These are phyloP conservation scores for Cystobasidium sp. DNA, from an alignment of 1,284 basidiomycete genomes.

Conservation along the genomic window DNA sequence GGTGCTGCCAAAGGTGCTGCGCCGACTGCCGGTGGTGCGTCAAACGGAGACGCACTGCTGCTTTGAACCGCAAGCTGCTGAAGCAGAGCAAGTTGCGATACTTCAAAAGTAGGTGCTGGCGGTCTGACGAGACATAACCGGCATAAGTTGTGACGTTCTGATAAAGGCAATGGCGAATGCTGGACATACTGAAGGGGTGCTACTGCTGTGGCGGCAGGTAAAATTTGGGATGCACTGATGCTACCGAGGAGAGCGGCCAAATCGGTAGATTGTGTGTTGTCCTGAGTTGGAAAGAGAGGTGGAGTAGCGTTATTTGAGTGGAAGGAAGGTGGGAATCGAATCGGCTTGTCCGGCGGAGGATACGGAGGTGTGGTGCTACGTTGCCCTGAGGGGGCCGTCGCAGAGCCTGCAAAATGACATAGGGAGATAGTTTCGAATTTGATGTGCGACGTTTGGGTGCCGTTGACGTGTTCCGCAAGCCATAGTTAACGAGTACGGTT, in stretches of 20 bases:
- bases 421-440: conserved; percentile 3
- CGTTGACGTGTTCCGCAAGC: too few relatives aligned
- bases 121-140: not conserved
- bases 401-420: conserved; percentile 15
- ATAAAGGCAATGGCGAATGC: not conserved
- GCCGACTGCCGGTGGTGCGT: not conserved
- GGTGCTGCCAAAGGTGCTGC: not conserved
- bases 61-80: conserved; percentile 38
- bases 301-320: not conserved
- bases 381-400: not conserved
- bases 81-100: conserved; percentile 23
- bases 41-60: not conserved
- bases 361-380: conserved; percentile 41
- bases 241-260: conserved; percentile 27
- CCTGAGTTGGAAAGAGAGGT: not conserved
- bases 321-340: conserved; percentile 5
- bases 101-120: conserved; percentile 11
- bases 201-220: not conserved
- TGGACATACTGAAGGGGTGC: not conserved
- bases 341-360: conserved; percentile 33
- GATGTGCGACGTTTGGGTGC: not conserved
- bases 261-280: not conserved
- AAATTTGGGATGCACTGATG: not conserved
- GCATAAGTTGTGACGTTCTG: not conserved
- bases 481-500: too few relatives aligned